These are phyloP conservation scores for Exophiala calicioides DNA, from an alignment of 2,329 filamentous ascomycete genomes.

Conservation along the genomic window DNA sequence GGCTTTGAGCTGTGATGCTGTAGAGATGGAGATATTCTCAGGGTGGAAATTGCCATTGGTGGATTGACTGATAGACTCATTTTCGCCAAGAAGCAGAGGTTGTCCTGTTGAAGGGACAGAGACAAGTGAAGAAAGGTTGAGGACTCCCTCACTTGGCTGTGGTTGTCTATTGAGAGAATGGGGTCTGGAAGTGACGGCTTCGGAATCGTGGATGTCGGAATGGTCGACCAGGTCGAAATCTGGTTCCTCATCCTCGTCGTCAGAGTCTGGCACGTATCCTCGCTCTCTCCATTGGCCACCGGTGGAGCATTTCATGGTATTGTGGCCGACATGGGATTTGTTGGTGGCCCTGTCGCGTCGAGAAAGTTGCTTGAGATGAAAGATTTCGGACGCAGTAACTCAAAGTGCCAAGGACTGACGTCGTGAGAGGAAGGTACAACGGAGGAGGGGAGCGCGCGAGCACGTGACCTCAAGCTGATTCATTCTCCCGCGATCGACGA, in stretches of 20 bases:
- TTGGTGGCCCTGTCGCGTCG: conserved; percentile 10
- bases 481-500: no score
- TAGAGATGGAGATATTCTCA: conserved; percentile 2
- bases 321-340: conserved; percentile 1
- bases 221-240: conserved; percentile 36
- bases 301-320: conserved; percentile 24
- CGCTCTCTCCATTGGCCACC: conserved; percentile 47
- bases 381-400: no score
- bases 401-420: no score
- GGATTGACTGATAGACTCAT: neutral
- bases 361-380: neutral
- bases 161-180: conserved; percentile 1
- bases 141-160: no score
- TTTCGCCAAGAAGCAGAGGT: neutral
- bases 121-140: no score
- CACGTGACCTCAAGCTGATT: no score
- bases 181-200: neutral
- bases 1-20: conserved; percentile 14
- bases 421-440: no score
- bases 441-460: no score
- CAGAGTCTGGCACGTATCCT: conserved; percentile 55
- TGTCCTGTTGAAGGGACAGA: no score
- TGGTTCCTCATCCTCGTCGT: conserved; percentile 49
- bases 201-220: neutral
- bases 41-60: neutral